These are phyloP conservation scores for Dictyostelium gargantuum DNA, from an alignment of 208 protist species.

Conservation along the genomic window DNA sequence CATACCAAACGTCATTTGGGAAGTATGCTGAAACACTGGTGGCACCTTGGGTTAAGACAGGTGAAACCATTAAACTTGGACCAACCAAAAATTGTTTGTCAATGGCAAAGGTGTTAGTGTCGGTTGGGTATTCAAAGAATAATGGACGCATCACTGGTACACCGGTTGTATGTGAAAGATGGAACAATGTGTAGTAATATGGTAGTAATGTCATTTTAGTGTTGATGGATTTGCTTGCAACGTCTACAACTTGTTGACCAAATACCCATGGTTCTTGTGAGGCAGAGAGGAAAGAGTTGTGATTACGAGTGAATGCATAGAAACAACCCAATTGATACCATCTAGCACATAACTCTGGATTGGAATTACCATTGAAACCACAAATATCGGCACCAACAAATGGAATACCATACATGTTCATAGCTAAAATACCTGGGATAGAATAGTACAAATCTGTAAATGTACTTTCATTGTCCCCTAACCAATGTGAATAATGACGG, in stretches of 20 bases:
- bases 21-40: slow-evolving; percentile 81
- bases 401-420: slow-evolving; percentile 90
- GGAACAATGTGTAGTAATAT: slow-evolving; percentile 87
- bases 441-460: slow-evolving; percentile 80
- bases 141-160: slow-evolving; percentile 81
- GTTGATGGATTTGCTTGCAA: slow-evolving; percentile 65
- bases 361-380: slow-evolving; percentile 81
- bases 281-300: neutral
- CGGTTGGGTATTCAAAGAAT: slow-evolving; percentile 86
- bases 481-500: slow-evolving; percentile 84
- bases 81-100: slow-evolving; percentile 87
- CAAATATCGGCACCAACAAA: slow-evolving; percentile 89
- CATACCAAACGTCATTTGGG: slow-evolving; percentile 84
- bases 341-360: slow-evolving; percentile 86
- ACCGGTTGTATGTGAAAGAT: slow-evolving; percentile 46
- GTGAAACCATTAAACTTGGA: slow-evolving; percentile 56
- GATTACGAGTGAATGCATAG: slow-evolving; percentile 86
- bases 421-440: slow-evolving; percentile 87
- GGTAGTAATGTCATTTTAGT: slow-evolving; percentile 83
- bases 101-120: slow-evolving; percentile 71
- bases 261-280: slow-evolving; percentile 78
- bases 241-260: slow-evolving; percentile 52
- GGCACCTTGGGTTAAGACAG: slow-evolving; percentile 38
- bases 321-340: slow-evolving; percentile 90
- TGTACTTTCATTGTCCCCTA: slow-evolving; percentile 68